These are phyloP conservation scores for Dillenia turbinata DNA, from an alignment of 164 flowering plant genomes.

Conservation along the genomic window DNA sequence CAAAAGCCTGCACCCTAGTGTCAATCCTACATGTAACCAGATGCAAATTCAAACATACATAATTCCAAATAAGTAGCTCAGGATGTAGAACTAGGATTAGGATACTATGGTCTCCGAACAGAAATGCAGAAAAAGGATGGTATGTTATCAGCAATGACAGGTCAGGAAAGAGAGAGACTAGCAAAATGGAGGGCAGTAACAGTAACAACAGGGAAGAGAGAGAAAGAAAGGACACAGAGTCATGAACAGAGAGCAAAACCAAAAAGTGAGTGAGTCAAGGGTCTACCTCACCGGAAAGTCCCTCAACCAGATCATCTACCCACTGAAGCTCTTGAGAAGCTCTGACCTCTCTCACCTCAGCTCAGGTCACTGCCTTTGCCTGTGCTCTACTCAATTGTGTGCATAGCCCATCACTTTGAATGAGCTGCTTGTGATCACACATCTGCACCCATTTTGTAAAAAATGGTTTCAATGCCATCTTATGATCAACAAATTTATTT, in stretches of 20 bases:
- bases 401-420: constrained; percentile 64
- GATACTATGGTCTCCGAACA: too few relatives aligned
- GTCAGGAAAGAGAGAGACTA: too few relatives aligned
- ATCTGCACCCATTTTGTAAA: constrained; percentile 36
- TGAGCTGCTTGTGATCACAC: constrained; percentile 74
- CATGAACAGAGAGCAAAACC: background rate
- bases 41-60: too few relatives aligned
- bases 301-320: constrained; percentile 14
- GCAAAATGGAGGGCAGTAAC: too few relatives aligned
- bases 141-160: too few relatives aligned
- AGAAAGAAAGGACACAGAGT: constrained; percentile 3
- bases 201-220: background rate
- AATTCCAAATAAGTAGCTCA: too few relatives aligned
- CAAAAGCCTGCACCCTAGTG: too few relatives aligned
- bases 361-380: constrained; percentile 49
- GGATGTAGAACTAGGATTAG: too few relatives aligned
- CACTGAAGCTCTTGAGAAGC: constrained; percentile 13
- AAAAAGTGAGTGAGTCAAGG: background rate
- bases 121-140: too few relatives aligned
- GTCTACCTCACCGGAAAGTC: constrained; percentile 14
- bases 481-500: too few relatives aligned
- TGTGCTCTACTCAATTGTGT: constrained; percentile 71
- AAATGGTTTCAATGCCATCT: background rate
- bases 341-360: background rate
- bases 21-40: too few relatives aligned